Percentiles rank a stretch among this genome's conserved stretches.
Evolutionary conservation across 2,329 filamentous ascomycete species (phyloP).

Genomic region (Sporothrix sp.): DNA sequence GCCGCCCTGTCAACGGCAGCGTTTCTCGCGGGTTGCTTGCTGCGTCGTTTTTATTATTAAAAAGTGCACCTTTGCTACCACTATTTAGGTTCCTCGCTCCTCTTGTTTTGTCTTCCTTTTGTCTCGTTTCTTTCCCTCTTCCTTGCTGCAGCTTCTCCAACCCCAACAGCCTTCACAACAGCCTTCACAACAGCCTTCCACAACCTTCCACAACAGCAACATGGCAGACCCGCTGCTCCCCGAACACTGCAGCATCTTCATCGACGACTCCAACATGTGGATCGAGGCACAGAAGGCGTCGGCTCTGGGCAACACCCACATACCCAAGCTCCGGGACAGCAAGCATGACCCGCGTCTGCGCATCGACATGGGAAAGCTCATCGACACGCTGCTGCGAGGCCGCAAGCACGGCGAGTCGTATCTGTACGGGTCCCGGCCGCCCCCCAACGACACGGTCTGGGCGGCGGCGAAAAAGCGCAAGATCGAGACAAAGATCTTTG

Average conservation of each 20-base stretch:
- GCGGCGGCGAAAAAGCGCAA: background rate
- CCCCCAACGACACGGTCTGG: conserved; percentile 2
- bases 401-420: background rate
- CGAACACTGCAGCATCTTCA: conserved; percentile 20
- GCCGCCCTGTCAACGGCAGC: no score
- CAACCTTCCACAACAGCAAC: background rate
- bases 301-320: conserved; percentile 15
- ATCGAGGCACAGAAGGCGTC: conserved; percentile 21
- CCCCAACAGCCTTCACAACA: no score
- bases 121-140: no score
- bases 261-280: conserved; percentile 21
- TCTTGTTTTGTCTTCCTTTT: no score
- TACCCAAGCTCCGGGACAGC: conserved; percentile 20
- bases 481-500: background rate
- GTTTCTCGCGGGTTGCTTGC: no score
- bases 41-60: no score
- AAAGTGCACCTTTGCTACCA: no score
- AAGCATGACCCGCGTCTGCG: conserved; percentile 18
- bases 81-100: no score
- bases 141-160: no score
- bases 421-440: conserved; percentile 6
- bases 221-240: background rate
- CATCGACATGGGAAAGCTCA: conserved; percentile 8
- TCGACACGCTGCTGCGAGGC: background rate
- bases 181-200: background rate